Evolutionary conservation across 1,139 yeast species (phyloP), one percentile per base, ranked within the genome.

Genomic region (Blastobotrys illinoisensis): DNA sequence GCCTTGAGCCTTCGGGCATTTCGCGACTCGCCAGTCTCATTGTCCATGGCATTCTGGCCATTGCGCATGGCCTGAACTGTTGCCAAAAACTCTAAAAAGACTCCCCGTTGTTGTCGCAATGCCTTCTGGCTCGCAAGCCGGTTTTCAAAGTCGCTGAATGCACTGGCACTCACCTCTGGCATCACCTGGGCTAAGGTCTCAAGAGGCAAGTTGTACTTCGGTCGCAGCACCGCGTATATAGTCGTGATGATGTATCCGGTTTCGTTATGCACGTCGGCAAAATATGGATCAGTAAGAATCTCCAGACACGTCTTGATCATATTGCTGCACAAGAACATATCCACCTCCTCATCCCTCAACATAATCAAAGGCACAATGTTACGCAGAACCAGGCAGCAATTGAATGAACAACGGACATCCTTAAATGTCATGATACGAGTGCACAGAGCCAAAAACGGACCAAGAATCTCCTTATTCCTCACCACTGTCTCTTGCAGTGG

Each of bases 331-430:
- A 91, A 75, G 67, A 82, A 89, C 60, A 80, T 81, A 71, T 90
- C 97, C 48, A 90, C 95, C 60, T 85, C 88, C 36, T 81, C 84
- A 66, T 87, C 86, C 60, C 82, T 81, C 54, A 85, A 74, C 46
- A 87, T 74, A 32, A 88, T 81, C 40, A 86, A 89, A 11, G 79
- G 78, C 44, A 86, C 71, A 51, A 91, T 77, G 59, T 87, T 85
- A 58, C 96, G 79, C 56, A 93, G 76, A 20, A 91, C 83, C 60
- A 91, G 73, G 50, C 93, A 86, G 6, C 96, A 88, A 69, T 93
- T 93, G 73, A 87, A 91, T 9, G 96, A 85, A 69, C 98, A 91
- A 65, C 95, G 85, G 45, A 95, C 88, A 66, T 93, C 99, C 64
- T 86, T 88, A 68, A 88, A 87, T 60, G 81, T 77, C 63, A 91